A percentile compares a stretch with the other conserved stretches of the same genome.
Conservation (phyloP, 441 rosid genomes). For the Erysimum cheiri region DNA sequence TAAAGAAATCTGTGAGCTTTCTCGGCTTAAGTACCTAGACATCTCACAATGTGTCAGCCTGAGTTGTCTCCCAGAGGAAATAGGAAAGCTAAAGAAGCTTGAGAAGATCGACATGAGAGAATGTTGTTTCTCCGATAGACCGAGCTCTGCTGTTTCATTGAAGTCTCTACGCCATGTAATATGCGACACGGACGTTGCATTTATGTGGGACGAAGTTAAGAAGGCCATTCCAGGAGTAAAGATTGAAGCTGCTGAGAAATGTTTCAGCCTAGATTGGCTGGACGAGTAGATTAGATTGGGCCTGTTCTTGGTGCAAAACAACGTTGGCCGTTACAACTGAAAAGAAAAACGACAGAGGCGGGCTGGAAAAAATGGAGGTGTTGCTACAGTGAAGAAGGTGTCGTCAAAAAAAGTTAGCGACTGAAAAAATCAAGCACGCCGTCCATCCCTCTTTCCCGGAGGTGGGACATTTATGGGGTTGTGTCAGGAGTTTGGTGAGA, state of each 20-base stretch:
- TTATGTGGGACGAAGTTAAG: constrained; percentile 63
- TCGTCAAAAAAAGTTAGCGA: no score
- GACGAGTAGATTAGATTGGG: constrained; percentile 44
- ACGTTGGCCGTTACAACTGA: no score
- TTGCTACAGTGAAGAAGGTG: no score
- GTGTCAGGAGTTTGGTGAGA: no score
- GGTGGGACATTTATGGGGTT: no score
- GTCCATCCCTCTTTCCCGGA: no score
- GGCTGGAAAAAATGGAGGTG: no score
- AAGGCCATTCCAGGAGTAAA: constrained; percentile 50
- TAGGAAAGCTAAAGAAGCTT: constrained; percentile 56
- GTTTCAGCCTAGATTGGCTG: constrained; percentile 77
- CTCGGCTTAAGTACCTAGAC: constrained; percentile 65
- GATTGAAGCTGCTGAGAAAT: constrained; percentile 72
- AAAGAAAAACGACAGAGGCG: no score
- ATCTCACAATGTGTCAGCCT: constrained; percentile 76
- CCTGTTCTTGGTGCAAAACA: no score
- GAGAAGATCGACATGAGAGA: constrained; percentile 96
- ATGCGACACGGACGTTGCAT: constrained; percentile 72
- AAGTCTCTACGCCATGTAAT: constrained; percentile 60
- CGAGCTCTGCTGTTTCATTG: constrained; percentile 54
- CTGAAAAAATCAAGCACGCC: no score
- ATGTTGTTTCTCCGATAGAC: constrained; percentile 53
- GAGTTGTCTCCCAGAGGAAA: constrained; percentile 61
- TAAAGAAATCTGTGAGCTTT: constrained; percentile 58